Base-by-base conservation (phyloP, 2,329 filamentous ascomycete species). In the Annulohypoxylon truncatum region DNA sequence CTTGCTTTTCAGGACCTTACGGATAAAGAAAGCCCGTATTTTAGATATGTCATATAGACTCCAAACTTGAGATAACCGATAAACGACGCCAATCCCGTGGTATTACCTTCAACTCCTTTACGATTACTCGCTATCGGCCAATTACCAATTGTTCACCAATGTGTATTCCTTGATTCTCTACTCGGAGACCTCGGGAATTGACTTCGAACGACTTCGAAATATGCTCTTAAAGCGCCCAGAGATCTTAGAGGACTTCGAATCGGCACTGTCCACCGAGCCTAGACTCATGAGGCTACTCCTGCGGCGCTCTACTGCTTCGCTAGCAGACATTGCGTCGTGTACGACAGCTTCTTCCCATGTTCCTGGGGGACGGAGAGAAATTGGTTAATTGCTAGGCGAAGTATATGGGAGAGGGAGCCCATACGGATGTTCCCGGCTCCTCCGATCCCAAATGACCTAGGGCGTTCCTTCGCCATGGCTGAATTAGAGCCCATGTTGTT, bases 1-100 rank as follows among this genome's bases (percentile, higher is more conserved):
- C 73, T 90, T 54, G 89, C 89, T 0, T 92, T 92, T 64, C 83
- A 87, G 57, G 89, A 92, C 73, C 76, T 91, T 68, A 92, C 90
- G 0, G 90, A 92, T 70, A 88, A 86, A 75, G 81, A 92, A 76
- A 92, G 92, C 70, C 83, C 84, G 1, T 89, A 89, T 73, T 92
- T 92, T 71, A 80, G 84, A 71, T 92, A 92, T 67, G 85, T 84
- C 0, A 74, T 85, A 57, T 86, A 73, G 72, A 20, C 24, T 26
- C 9, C 15, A 48, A 52, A 48, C 18, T 35, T 24, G 22, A 50
- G 7, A 51, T 22, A 38, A 24, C 33, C 28, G 6, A 59, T 35
- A 38, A 42, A 53, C 7, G 4, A 63, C 29, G n/a, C 15, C 28
- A 31, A 50, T 40, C 28, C 29, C 22, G 3, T 5, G 22, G 13